Base-by-base conservation (phyloP, 2,329 filamentous ascomycete species). In the Hypoxylon sp. region DNA sequence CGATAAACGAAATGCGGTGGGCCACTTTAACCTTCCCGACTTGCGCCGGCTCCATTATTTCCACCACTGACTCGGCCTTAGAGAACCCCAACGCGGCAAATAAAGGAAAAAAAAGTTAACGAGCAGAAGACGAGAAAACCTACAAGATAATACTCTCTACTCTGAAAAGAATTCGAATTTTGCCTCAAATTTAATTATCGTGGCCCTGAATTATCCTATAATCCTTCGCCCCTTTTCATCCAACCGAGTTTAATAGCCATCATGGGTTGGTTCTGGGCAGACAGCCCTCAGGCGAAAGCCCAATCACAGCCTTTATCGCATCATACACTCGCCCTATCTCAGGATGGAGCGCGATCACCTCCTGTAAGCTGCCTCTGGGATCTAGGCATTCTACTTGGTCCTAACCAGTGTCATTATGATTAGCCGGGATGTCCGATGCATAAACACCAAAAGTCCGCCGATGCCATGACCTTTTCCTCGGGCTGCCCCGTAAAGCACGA, bases 231-330 rank as follows among this genome's bases (percentile, higher is more conserved):
- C n/a, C 12, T 39, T 43, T 23, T 7, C 19, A 25, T 34, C n/a
- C 27, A n/a, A 30, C 2, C 12, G 34, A 27, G 21, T 16, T 47
- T 21, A 25, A 50, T 54, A 16, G 41, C 16, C 34, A 67, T 37
- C 63, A 89, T 89, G 87, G 87, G 87, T 70, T 88, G 87, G 87
- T 89, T 89, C 73, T 89, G 87, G 87, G 84, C 86, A 65, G 87
- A 89, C 67, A 67, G 79, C 47, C 74, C 82, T 58, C 71, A 78
- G 19, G 66, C 77, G n/a, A 37, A 67, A 52, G 61, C 55, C 48
- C 65, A 61, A 59, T 67, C 69, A 34, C 70, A 62, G 67, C 61
- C 69, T 65, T 65, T 65, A 61, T 71, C 73, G 39, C 75, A 74
- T 59, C 71, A 74, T 47, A 30, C 50, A n/a, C 67, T 70, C 59